phyloP scores from a whole-genome alignment of 768 basidiomycete species.

The Mycena polygramma region DNA sequence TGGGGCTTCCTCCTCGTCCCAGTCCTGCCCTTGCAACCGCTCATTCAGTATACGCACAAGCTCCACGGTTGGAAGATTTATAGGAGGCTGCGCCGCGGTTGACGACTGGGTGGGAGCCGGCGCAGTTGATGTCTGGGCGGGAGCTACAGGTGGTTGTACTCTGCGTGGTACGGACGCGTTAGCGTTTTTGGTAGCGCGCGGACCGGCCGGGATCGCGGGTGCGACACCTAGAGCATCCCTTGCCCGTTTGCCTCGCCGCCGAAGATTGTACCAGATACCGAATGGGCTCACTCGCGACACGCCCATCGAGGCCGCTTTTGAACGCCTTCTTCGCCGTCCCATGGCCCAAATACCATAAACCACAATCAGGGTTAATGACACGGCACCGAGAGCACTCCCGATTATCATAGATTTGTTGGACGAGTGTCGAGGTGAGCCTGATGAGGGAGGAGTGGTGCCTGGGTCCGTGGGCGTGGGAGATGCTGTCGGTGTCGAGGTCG shows the following conservation, averaged over 20 bases:
- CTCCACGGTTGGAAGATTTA: slow-evolving; percentile 13
- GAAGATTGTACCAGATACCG: neutral
- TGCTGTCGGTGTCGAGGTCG: neutral
- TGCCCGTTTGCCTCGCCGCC: neutral
- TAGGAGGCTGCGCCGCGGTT: neutral
- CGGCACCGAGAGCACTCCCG: neutral
- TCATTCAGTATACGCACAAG: slow-evolving; percentile 22
- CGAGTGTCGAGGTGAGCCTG: neutral
- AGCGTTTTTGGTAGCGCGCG: neutral
- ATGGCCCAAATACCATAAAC: neutral
- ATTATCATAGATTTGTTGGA: slow-evolving; percentile 1
- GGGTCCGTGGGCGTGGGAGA: neutral
- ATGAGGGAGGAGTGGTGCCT: neutral
- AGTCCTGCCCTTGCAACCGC: neutral
- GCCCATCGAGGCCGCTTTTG: neutral
- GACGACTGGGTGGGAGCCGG: neutral
- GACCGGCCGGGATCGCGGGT: neutral
- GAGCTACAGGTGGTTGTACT: neutral
- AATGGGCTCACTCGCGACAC: neutral
- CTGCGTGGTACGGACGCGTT: neutral
- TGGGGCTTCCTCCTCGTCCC: slow-evolving; percentile 14
- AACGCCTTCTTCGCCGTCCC: neutral
- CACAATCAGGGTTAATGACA: neutral
- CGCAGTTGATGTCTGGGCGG: neutral
- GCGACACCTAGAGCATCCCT: neutral